phyloP scores from a whole-genome alignment of 2,329 filamentous ascomycete genomes.

The Claviceps sorghi region DNA sequence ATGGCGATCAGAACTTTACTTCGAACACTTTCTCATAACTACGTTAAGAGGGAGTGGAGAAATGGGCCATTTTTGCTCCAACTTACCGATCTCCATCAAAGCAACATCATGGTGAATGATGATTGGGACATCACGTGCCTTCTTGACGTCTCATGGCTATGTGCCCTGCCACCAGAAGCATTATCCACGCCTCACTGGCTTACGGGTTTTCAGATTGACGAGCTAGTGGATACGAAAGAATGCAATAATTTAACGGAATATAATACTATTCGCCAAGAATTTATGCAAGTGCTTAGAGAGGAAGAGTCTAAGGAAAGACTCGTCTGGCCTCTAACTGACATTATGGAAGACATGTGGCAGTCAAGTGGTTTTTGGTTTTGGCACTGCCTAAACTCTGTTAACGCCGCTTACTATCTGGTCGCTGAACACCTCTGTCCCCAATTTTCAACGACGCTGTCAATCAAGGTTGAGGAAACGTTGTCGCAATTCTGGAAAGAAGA shows the following conservation, averaged over 20 bases:
- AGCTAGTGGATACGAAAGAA: slow-evolving; percentile 3
- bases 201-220: slow-evolving; percentile 9
- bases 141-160: slow-evolving; percentile 23
- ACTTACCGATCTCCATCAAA: slow-evolving; percentile 18
- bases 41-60: slow-evolving; percentile 11
- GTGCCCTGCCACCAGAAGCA: slow-evolving; percentile 12
- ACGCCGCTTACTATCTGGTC: background rate
- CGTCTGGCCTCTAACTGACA: background rate
- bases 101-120: slow-evolving; percentile 22
- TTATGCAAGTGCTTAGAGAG: slow-evolving; percentile 8
- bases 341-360: slow-evolving; percentile 4
- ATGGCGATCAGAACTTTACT: slow-evolving; percentile 15
- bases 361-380: slow-evolving; percentile 3
- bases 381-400: slow-evolving; percentile 1
- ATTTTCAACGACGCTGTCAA: background rate
- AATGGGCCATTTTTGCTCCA: slow-evolving; percentile 16
- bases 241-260: slow-evolving; percentile 7
- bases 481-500: slow-evolving; percentile 1
- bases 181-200: slow-evolving; percentile 11
- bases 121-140: slow-evolving; percentile 20
- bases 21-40: slow-evolving; percentile 11
- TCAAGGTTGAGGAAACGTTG: background rate
- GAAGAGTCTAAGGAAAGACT: slow-evolving; percentile 6
- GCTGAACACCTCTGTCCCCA: background rate
- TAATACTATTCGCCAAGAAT: slow-evolving; percentile 8